Percentiles rank a stretch among this genome's conserved stretches.
Conservation (phyloP, 495 filamentous ascomycete genomes). For the Hypomontagnella submonticulosa region DNA sequence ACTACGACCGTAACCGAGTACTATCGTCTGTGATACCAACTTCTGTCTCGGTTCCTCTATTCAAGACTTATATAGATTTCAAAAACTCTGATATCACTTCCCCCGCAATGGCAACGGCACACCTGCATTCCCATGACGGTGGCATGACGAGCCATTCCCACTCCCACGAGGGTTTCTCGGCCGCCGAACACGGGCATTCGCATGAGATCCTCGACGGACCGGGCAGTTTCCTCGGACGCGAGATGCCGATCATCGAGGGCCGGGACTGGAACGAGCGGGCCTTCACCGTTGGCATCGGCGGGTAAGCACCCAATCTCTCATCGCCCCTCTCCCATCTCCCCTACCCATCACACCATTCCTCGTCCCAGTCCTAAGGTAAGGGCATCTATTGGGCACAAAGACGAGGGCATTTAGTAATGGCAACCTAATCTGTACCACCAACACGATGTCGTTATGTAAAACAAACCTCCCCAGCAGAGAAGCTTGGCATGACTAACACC, state of each 20-base stretch:
- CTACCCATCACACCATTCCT: no score
- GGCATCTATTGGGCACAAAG: no score
- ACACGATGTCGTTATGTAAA: no score
- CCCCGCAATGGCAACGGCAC: slow-evolving; percentile 38
- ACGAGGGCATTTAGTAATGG: no score
- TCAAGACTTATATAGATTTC: neutral
- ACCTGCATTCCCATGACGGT: slow-evolving; percentile 67
- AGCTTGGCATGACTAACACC: slow-evolving; percentile 13
- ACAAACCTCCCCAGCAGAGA: no score
- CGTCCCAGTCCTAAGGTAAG: no score
- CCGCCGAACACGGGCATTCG: slow-evolving; percentile 88
- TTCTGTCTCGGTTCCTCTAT: neutral
- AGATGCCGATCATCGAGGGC: slow-evolving; percentile 91
- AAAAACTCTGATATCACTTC: no score
- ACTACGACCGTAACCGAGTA: neutral
- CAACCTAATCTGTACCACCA: no score
- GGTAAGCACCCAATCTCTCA: slow-evolving; percentile 66
- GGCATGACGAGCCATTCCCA: slow-evolving; percentile 68
- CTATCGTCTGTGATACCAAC: neutral
- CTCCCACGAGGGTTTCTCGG: slow-evolving; percentile 70
- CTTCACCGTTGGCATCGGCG: slow-evolving; percentile 96
- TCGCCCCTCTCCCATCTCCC: no score
- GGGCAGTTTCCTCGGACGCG: slow-evolving; percentile 87
- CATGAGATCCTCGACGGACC: slow-evolving; percentile 97
- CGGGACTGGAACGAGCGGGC: slow-evolving; percentile 90